Base-by-base conservation (phyloP, 2,329 filamentous ascomycete genomes). In the Hymenoscyphus fraxineus region DNA sequence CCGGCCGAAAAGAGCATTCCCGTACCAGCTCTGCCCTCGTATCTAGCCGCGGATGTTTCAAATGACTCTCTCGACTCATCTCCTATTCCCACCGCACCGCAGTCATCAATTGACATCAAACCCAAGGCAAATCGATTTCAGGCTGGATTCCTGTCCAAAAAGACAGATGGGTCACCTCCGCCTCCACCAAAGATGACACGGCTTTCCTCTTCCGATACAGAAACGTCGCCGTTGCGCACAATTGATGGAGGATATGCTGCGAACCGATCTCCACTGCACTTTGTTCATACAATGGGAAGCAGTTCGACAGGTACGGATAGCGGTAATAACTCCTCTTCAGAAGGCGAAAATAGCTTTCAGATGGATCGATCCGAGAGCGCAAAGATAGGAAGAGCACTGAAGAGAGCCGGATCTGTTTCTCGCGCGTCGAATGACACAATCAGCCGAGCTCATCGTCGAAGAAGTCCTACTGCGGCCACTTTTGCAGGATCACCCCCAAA, bases 111-210 rank as follows among this genome's bases (percentile, higher is more conserved):
- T 41, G 84, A 89, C 54, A 75, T 87, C 41, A 85, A 83, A 66
- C 82, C 82, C 32, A 91, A 91, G 71, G 85, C 85, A 60, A 90
- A 85, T 77, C 86, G 94, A 55, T 98, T 98, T 79, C 91, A 96
- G 72, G 85, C 93, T 1, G 94, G 94, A 5, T 97, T 97, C 76
- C 79, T 98, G 31, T 87, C 91, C 0, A 90, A 88, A 76, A 87
- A 77, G 51, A 71, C 74, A 1, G 80, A 83, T 57, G 88, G 84
- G 60, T 92, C 90, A 2, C 89, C 47, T n/a, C 44, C 51, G 13
- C 35, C 51, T 35, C 60, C 60, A 31, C 77, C 88, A 65, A 83
- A 83, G n/a, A 80, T 85, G 32, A 82, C 82, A 60, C 77, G 87
- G 47, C 82, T 85, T 27, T 85, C 85, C 3, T 87, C 86, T 22